phyloP scores from a whole-genome alignment of 179 eudicot genomes.

The Carnegiea gigantea region DNA sequence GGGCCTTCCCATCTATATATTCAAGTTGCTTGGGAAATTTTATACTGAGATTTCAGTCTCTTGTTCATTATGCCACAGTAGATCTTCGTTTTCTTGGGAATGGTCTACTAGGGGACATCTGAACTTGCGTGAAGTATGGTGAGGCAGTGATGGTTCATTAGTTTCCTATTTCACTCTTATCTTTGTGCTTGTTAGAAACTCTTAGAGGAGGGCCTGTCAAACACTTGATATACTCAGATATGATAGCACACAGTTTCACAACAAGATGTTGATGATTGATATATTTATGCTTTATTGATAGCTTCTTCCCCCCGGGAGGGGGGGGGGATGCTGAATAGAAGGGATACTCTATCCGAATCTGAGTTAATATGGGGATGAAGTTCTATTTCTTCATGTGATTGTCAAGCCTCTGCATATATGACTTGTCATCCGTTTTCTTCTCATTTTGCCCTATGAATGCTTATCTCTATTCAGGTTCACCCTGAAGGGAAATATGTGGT shows the following conservation, averaged over 20 bases:
- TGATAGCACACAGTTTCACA: neutral
- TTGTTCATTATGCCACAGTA: too few relatives aligned
- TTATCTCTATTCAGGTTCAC: constrained; percentile 51
- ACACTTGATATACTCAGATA: neutral
- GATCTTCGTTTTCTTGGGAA: neutral
- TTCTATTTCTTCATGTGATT: neutral
- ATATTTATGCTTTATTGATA: neutral
- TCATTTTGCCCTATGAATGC: neutral
- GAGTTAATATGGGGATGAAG: neutral
- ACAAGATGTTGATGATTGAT: neutral
- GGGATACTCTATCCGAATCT: neutral
- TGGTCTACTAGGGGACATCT: neutral
- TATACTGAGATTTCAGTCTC: neutral
- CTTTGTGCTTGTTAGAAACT: neutral
- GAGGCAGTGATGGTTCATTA: neutral
- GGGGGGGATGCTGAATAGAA: neutral
- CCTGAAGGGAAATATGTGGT: constrained; percentile 92
- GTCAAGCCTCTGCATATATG: neutral
- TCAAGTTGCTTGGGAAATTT: neutral
- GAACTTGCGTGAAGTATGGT: neutral
- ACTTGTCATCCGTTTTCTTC: neutral
- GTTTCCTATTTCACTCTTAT: neutral
- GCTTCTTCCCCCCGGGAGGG: neutral
- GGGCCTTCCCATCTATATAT: neutral
- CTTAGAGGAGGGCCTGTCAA: neutral